A percentile compares a stretch with the other conserved stretches of the same genome.
Conservation (phyloP, 306 rosid species). For the Cicer pinnatifidum region DNA sequence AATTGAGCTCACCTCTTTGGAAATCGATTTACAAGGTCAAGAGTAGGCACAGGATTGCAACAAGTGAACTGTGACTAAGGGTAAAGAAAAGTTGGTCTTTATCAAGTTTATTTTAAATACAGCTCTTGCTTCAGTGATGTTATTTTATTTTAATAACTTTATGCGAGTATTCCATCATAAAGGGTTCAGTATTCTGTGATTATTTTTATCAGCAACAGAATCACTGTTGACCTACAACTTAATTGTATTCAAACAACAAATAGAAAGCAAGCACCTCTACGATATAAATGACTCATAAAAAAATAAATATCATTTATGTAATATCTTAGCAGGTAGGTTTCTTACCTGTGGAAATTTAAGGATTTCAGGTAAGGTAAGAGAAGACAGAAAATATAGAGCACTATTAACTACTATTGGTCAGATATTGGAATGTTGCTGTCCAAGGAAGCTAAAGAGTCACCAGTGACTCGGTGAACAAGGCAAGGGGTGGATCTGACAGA, state of each 20-base stretch:
- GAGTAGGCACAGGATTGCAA: slow-evolving; percentile 28
- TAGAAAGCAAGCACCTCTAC: slow-evolving; percentile 9
- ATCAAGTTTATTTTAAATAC: slow-evolving; percentile 9
- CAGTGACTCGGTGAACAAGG: no score
- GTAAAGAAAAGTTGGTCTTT: neutral
- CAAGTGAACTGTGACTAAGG: slow-evolving; percentile 17
- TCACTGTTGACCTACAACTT: slow-evolving; percentile 5
- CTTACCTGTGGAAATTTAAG: neutral
- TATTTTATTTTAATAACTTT: slow-evolving; percentile 13
- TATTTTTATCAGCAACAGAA: slow-evolving; percentile 37
- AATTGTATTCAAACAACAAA: slow-evolving; percentile 24
- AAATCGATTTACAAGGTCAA: slow-evolving; percentile 26
- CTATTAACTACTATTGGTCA: neutral
- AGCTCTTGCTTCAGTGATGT: slow-evolving; percentile 23
- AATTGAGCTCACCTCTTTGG: slow-evolving; percentile 19
- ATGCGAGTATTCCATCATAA: slow-evolving; percentile 4
- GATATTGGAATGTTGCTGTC: neutral
- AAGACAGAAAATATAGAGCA: slow-evolving; percentile 1
- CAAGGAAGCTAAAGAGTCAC: no score
- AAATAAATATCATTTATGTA: neutral
- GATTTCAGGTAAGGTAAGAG: neutral
- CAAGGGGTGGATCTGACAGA: no score
- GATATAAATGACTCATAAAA: slow-evolving; percentile 10
- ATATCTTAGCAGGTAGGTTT: neutral
- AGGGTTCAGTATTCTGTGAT: slow-evolving; percentile 4